phyloP scores from a whole-genome alignment of 192 early-diverging fungal species.

The Thamnidium elegans region DNA sequence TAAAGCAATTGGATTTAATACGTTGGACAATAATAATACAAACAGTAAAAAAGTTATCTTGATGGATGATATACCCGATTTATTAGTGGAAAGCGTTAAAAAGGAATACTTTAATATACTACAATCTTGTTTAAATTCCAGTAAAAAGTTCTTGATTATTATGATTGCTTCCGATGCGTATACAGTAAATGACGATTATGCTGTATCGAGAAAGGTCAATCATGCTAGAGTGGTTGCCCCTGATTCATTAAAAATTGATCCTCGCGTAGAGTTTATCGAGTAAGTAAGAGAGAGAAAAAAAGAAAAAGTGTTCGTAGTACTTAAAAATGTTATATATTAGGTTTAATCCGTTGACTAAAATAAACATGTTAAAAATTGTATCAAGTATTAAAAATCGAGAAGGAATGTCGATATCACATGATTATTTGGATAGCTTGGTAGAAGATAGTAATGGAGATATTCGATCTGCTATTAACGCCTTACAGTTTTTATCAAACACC shows the following conservation, averaged over 20 bases:
- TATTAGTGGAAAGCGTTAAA: not conserved
- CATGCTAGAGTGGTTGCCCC: not conserved
- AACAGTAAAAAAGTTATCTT: conserved; percentile 9
- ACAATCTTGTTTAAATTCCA: not conserved
- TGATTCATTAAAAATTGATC: not conserved
- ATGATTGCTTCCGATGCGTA: not conserved
- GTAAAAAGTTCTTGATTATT: not conserved
- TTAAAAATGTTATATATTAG: not conserved
- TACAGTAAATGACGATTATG: not conserved
- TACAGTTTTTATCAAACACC: conserved; percentile 1
- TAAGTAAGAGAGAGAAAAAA: not conserved
- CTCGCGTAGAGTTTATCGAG: not conserved
- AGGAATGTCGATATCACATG: not conserved
- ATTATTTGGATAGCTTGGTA: not conserved
- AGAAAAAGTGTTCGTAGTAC: not conserved
- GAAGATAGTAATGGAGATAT: conserved; percentile 8
- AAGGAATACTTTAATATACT: not conserved
- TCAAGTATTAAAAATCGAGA: not conserved
- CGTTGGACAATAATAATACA: not conserved
- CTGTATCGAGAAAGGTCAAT: not conserved
- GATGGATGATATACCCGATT: conserved; percentile 15
- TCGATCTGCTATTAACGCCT: conserved; percentile 9
- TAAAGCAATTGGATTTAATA: not conserved
- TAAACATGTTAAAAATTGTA: not conserved
- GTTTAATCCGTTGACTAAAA: not conserved